phyloP scores from a whole-genome alignment of 495 filamentous ascomycete genomes.

The Amphirosellinia nigrospora region DNA sequence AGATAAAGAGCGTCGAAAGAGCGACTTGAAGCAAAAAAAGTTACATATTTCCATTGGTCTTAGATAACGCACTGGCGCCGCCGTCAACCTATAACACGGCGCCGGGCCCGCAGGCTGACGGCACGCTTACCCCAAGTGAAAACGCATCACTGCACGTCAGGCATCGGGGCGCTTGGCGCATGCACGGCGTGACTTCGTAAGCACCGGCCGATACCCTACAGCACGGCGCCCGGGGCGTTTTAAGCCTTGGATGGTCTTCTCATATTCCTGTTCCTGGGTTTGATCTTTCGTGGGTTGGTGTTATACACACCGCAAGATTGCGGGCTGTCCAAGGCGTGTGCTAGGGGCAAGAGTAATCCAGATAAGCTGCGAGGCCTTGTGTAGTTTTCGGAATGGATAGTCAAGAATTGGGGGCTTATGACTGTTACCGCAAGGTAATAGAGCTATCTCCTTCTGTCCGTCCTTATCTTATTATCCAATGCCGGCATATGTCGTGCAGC shows the following conservation, averaged over 20 bases:
- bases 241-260: not conserved
- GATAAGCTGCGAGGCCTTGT: not conserved
- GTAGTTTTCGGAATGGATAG: not conserved
- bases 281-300: not conserved
- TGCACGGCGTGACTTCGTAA: not conserved
- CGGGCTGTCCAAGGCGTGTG: not conserved
- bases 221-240: not conserved
- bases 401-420: not conserved
- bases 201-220: not conserved
- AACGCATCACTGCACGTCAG: slow-evolving; percentile 18
- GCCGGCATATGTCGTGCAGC: not conserved
- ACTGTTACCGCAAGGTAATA: slow-evolving; percentile 17
- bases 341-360: not conserved
- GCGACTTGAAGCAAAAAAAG: not conserved
- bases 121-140: slow-evolving; percentile 21
- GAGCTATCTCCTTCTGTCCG: not conserved
- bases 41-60: slow-evolving; percentile 27
- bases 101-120: slow-evolving; percentile 20
- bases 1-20: slow-evolving; percentile 12
- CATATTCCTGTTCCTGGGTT: not conserved
- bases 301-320: not conserved
- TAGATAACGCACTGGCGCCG: slow-evolving; percentile 18
- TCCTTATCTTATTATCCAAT: not conserved
- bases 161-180: slow-evolving; percentile 11
- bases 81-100: slow-evolving; percentile 24